Conservation (phyloP, 176 grass and related monocot genomes). For the Aegilops longissima region DNA sequence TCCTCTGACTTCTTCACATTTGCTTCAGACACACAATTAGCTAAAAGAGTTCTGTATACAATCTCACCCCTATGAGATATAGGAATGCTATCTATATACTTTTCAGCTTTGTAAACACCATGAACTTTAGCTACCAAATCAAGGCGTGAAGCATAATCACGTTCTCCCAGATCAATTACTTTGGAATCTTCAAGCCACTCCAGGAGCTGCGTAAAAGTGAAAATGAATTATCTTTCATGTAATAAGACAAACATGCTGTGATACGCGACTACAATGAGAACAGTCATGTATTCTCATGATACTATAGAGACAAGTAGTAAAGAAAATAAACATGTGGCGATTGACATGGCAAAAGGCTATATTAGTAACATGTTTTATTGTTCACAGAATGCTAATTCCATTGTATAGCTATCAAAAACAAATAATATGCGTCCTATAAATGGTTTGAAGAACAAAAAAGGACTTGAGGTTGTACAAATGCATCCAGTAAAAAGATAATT, state of each 20-base stretch:
- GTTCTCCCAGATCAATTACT: slow-evolving; percentile 47
- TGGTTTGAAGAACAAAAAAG: slow-evolving; percentile 10
- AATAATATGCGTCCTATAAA: not conserved
- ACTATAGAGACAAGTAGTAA: not conserved
- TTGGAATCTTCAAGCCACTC: slow-evolving; percentile 63
- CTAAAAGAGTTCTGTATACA: slow-evolving; percentile 71
- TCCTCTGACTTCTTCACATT: slow-evolving; percentile 63
- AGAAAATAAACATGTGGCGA: not conserved
- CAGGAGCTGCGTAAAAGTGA: slow-evolving; percentile 46
- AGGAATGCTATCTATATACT: slow-evolving; percentile 60
- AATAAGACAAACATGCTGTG: not conserved
- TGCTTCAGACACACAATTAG: slow-evolving; percentile 45
- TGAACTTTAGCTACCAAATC: slow-evolving; percentile 67
- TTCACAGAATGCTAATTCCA: not conserved
- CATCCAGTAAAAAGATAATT: slow-evolving; percentile 2
- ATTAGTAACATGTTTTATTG: not conserved
- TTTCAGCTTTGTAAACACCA: slow-evolving; percentile 59
- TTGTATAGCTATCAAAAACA: not conserved
- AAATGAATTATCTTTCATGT: slow-evolving; percentile 20
- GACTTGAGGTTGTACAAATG: not conserved
- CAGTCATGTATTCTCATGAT: not conserved
- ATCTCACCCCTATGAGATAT: slow-evolving; percentile 52
- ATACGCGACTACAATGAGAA: not conserved
- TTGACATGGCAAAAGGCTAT: not conserved
- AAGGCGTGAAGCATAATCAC: slow-evolving; percentile 56